Percentiles rank a stretch among this genome's conserved stretches.
phyloP scores from a whole-genome alignment of 345 rosid species.

The Eucalyptus curtisii region DNA sequence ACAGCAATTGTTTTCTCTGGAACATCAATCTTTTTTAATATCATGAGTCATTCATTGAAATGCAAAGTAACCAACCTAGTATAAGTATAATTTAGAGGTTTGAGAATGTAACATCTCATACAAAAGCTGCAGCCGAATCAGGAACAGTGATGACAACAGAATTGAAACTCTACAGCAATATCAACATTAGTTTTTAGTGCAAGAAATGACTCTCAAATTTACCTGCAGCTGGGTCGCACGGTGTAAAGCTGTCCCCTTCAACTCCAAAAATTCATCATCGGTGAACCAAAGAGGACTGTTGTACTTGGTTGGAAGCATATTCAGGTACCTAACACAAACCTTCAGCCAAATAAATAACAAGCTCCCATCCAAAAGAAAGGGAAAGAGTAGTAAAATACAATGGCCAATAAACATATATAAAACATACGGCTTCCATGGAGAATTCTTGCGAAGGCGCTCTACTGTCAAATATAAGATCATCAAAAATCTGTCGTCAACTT shows the following conservation, averaged over 20 bases:
- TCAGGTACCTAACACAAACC: slow-evolving; percentile 51
- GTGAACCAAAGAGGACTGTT: slow-evolving; percentile 88
- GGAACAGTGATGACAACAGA: background rate
- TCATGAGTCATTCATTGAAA: background rate
- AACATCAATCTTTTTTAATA: slow-evolving; percentile 3
- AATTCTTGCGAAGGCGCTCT: slow-evolving; percentile 64
- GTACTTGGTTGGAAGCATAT: slow-evolving; percentile 77
- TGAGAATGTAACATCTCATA: background rate
- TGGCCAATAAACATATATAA: background rate
- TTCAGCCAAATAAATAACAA: slow-evolving; percentile 1
- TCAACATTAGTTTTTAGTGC: background rate
- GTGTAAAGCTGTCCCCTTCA: slow-evolving; percentile 65
- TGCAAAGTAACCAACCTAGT: background rate
- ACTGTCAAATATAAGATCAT: slow-evolving; percentile 66
- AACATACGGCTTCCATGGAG: slow-evolving; percentile 84
- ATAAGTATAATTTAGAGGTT: background rate
- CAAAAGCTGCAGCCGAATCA: background rate
- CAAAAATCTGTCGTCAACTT: slow-evolving; percentile 84
- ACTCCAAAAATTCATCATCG: slow-evolving; percentile 62
- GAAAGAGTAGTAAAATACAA: background rate
- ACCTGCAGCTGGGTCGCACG: slow-evolving; percentile 83
- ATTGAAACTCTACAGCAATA: background rate
- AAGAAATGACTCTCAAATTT: background rate
- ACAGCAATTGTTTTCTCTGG: slow-evolving; percentile 58
- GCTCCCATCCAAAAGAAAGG: background rate